phyloP scores from a whole-genome alignment of 495 filamentous ascomycete genomes.

The Talaromyces ruber region DNA sequence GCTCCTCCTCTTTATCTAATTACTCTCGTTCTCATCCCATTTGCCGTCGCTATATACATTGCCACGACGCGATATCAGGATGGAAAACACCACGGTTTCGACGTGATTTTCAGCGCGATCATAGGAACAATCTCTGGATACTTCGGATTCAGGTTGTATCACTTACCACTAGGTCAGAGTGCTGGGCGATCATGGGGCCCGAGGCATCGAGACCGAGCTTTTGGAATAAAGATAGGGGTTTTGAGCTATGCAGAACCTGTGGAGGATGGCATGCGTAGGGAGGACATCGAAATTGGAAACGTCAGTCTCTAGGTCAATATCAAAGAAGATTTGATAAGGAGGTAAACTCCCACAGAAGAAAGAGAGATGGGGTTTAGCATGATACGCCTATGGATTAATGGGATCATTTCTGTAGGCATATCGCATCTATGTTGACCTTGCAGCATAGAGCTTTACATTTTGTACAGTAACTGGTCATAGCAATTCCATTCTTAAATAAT shows the following conservation, averaged over 20 bases:
- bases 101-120: background rate
- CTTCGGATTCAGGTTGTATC: background rate
- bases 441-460: background rate
- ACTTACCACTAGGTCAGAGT: background rate
- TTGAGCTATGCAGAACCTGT: background rate
- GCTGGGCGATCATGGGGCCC: background rate
- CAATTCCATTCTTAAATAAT: background rate
- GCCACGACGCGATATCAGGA: background rate
- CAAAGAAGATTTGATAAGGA: background rate
- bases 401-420: background rate
- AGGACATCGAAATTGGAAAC: background rate
- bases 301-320: background rate
- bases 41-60: background rate
- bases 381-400: background rate
- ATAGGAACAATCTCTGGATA: background rate
- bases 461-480: background rate
- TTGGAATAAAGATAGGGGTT: background rate
- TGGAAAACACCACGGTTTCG: background rate
- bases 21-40: background rate
- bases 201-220: background rate
- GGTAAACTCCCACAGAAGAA: background rate
- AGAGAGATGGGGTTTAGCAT: background rate
- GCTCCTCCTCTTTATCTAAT: background rate
- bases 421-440: too few relatives aligned
- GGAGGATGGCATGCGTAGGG: background rate